Conservation (phyloP, 2,329 filamentous ascomycete species). For the Botrytis byssoidea region DNA sequence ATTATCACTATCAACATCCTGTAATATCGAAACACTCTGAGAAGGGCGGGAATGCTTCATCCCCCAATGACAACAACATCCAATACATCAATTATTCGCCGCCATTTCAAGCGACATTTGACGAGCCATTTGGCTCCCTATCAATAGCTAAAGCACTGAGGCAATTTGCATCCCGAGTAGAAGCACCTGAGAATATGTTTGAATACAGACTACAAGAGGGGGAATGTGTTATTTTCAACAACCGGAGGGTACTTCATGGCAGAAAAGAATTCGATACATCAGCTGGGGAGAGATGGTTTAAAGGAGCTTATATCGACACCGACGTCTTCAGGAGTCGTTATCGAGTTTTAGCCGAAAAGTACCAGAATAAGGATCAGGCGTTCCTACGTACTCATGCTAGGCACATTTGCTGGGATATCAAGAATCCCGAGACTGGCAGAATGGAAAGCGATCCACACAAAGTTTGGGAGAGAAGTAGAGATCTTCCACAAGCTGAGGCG, state of each 20-base stretch:
- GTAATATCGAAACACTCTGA: conserved; percentile 46
- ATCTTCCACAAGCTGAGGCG: conserved; percentile 11
- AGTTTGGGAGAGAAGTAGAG: conserved; percentile 17
- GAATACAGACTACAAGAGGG: conserved; percentile 74
- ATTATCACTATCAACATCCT: conserved; percentile 59
- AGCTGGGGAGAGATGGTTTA: conserved; percentile 73
- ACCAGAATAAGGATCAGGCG: background rate
- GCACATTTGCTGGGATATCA: conserved; percentile 13
- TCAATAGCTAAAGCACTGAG: background rate
- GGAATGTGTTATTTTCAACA: conserved; percentile 93
- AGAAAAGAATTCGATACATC: conserved; percentile 68
- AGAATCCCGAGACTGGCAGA: conserved; percentile 14
- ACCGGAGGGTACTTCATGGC: conserved; percentile 81
- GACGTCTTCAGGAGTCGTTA: conserved; percentile 57
- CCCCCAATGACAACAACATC: background rate
- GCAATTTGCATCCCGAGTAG: conserved; percentile 17
- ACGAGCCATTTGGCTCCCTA: background rate
- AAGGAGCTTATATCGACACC: conserved; percentile 77
- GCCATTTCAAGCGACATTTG: conserved; percentile 65
- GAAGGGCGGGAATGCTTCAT: background rate
- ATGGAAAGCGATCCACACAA: conserved; percentile 19
- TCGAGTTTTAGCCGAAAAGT: conserved; percentile 40
- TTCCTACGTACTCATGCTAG: conserved; percentile 14
- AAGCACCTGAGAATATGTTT: conserved; percentile 56
- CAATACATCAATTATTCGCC: conserved; percentile 68